Base-by-base conservation (phyloP, 2,329 filamentous ascomycete species). In the Cladobotryum protrusum region DNA sequence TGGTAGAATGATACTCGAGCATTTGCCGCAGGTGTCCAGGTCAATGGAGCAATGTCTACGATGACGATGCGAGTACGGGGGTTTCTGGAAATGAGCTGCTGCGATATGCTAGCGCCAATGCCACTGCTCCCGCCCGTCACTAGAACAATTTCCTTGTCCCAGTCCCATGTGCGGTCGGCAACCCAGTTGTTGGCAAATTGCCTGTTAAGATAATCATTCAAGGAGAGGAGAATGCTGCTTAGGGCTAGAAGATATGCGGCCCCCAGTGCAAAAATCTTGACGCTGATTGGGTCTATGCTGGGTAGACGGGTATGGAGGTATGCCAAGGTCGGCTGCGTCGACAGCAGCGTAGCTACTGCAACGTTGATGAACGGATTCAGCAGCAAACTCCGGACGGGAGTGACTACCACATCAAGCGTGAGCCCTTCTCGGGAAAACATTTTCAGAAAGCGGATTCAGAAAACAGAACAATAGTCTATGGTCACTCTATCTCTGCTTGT, bases 61-160 rank as follows among this genome's bases (percentile, higher is more conserved):
- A 70, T 59, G 29, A 67, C 59, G 7, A 71, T 61, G 5, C 45
- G 59, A 2, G 56, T 66, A 13, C 47, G 51, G 2, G 51, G 57
- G 55, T 63, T 65, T 18, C 55, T 51, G 2, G 47, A 43, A 3
- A 63, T 34, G 17, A 65, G 59, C 49, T 52, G 57, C 52, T 61
- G 56, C 39, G 57, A 61, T 42, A 70, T 57, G 34, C 59, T 59
- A 12, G 58, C 65, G 6, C 70, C 70, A 37, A 73, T 69, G 14
- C 71, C 71, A 41, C 64, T 63, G 54, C 67, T 70, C 7, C 65
- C 69, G 14, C 69, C 65, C 2, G 69, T 72, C 5, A 72, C 60
- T 1, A 72, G 56, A 1, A 71, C 65, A 13, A 72, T 57, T 49
- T 72, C 69, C 15, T 62, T 57, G n/a, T 61, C 54, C 64, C 67